Evolutionary conservation across 441 rosid species (phyloP).

Genomic region (Arabidopsis hybrid): DNA sequence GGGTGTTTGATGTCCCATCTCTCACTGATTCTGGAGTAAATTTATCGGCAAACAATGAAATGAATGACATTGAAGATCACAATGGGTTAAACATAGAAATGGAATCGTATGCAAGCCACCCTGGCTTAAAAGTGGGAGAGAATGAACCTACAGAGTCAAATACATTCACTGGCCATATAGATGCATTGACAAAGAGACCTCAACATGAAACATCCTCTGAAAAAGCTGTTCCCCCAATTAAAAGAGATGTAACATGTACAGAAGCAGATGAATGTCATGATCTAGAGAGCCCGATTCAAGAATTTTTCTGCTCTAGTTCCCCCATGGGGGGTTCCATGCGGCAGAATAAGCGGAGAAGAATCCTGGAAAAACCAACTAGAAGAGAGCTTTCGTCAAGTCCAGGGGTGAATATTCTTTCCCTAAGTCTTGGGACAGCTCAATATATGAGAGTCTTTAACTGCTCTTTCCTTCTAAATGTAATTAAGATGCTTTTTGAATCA

Average conservation of each 20-base stretch:
- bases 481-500: slow-evolving; percentile 35
- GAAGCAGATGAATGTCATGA: slow-evolving; percentile 43
- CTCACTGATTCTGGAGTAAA: slow-evolving; percentile 44
- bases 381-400: slow-evolving; percentile 49
- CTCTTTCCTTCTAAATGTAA: slow-evolving; percentile 29
- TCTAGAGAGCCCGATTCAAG: slow-evolving; percentile 39
- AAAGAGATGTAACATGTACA: slow-evolving; percentile 40
- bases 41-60: slow-evolving; percentile 35
- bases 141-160: slow-evolving; percentile 42
- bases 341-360: slow-evolving; percentile 63
- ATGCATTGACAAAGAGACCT: slow-evolving; percentile 33
- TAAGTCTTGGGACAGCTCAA: slow-evolving; percentile 14
- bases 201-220: slow-evolving; percentile 32
- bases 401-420: slow-evolving; percentile 47
- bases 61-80: slow-evolving; percentile 41
- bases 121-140: slow-evolving; percentile 39
- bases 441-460: slow-evolving; percentile 27
- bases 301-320: slow-evolving; percentile 40
- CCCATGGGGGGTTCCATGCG: slow-evolving; percentile 47
- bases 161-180: slow-evolving; percentile 29
- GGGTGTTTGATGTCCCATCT: slow-evolving; percentile 41
- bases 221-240: slow-evolving; percentile 28
- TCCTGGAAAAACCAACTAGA: slow-evolving; percentile 41
- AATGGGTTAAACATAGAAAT: slow-evolving; percentile 39
- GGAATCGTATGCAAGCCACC: slow-evolving; percentile 45